Percentiles rank a stretch among this genome's conserved stretches.
Conservation (phyloP, 441 rosid species). For the Theobroma grandiflorum region DNA sequence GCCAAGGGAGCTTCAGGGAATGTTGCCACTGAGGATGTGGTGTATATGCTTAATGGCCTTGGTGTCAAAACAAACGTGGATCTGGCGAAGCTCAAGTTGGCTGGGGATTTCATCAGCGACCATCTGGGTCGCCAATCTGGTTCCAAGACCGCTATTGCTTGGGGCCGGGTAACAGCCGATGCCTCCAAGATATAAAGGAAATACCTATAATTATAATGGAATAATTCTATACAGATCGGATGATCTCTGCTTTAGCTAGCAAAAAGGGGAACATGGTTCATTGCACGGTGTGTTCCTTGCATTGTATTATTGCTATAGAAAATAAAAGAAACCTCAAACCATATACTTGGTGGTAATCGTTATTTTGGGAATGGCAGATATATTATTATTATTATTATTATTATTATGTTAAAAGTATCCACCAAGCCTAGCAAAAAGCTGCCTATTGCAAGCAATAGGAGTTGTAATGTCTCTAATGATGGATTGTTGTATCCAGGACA, state of each 20-base stretch:
- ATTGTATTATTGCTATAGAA: neutral
- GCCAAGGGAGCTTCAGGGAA: slow-evolving; percentile 98
- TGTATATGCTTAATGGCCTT: slow-evolving; percentile 86
- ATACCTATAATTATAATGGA: neutral
- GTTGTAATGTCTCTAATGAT: neutral
- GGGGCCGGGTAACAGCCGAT: slow-evolving; percentile 65
- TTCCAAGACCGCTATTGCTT: slow-evolving; percentile 82
- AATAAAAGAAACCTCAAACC: slow-evolving; percentile 20
- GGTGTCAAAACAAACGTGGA: slow-evolving; percentile 90
- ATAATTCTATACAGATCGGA: neutral
- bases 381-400: too few relatives aligned
- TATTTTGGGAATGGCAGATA: neutral
- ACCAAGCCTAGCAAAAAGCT: neutral
- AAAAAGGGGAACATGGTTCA: neutral
- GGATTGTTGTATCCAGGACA: neutral
- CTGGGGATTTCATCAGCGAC: slow-evolving; percentile 87
- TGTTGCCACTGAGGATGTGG: slow-evolving; percentile 91
- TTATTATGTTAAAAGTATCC: neutral
- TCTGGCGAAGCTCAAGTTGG: slow-evolving; percentile 69
- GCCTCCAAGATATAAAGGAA: slow-evolving; percentile 76
- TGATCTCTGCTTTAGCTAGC: neutral
- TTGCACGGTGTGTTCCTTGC: neutral
- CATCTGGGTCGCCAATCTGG: slow-evolving; percentile 78
- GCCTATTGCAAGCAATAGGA: neutral
- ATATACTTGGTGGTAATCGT: neutral